Conservation (phyloP, 345 rosid species). For the Rhodamnia argentea region DNA sequence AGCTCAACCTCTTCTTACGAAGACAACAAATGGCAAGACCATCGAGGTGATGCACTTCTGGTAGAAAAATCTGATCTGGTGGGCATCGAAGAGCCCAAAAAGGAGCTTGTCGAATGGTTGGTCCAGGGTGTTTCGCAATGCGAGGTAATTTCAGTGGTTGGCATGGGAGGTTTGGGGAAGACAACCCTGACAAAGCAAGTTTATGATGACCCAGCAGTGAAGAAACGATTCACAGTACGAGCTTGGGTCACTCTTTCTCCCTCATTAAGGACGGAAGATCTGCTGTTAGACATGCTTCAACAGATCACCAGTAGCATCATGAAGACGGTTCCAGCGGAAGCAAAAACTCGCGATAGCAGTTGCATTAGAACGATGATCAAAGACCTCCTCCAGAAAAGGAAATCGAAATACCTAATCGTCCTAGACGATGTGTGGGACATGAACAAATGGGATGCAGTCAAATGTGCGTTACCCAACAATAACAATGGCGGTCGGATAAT, state of each 20-base stretch:
- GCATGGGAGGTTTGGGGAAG: conserved; percentile 41
- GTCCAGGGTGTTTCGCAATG: conserved; percentile 2
- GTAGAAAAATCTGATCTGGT: conserved; percentile 23
- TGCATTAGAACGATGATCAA: conserved; percentile 8
- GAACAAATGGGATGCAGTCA: conserved; percentile 23
- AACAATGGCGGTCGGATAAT: conserved; percentile 18
- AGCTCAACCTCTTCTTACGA: background rate
- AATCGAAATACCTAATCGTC: conserved; percentile 20
- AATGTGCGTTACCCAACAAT: conserved; percentile 16
- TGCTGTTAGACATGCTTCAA: conserved; percentile 7
- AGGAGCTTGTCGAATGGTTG: conserved; percentile 10
- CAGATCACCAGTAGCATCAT: conserved; percentile 10
- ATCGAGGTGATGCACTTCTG: conserved; percentile 22
- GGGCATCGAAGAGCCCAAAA: conserved; percentile 21
- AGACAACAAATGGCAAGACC: conserved; percentile 6
- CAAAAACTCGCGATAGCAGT: conserved; percentile 7
- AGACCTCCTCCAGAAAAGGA: conserved; percentile 5
- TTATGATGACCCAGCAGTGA: conserved; percentile 13
- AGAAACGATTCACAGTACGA: conserved; percentile 5
- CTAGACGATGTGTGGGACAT: conserved; percentile 24
- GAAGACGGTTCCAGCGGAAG: conserved; percentile 11
- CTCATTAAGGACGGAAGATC: conserved; percentile 9
- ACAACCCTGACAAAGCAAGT: conserved; percentile 32
- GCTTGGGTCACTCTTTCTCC: conserved; percentile 28
- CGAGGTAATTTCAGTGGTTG: conserved; percentile 12